phyloP scores from a whole-genome alignment of 345 rosid genomes.

The Bruguiera parviflora region DNA sequence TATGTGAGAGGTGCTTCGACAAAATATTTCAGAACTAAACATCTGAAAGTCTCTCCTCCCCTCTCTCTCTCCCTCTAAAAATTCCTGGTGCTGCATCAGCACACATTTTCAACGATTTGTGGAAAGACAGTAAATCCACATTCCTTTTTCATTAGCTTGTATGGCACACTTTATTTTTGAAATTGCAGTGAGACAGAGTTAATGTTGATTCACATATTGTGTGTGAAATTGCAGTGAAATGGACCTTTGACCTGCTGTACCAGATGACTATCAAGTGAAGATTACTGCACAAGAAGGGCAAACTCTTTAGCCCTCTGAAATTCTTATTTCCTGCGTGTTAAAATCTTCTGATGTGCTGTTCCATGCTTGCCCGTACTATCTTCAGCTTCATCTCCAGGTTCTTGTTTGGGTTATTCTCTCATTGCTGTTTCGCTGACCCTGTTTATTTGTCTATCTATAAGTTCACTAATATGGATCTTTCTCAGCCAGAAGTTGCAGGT shows the following conservation, averaged over 20 bases:
- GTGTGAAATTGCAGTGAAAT: constrained; percentile 46
- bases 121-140: constrained; percentile 64
- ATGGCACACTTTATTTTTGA: background rate
- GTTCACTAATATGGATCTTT: no score
- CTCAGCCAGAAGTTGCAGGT: no score
- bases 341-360: constrained; percentile 40
- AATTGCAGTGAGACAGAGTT: background rate
- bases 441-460: no score
- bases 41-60: background rate
- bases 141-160: background rate
- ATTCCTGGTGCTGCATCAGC: constrained; percentile 51
- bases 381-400: background rate
- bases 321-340: constrained; percentile 6
- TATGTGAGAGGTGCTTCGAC: constrained; percentile 59
- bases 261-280: constrained; percentile 68
- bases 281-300: constrained; percentile 83
- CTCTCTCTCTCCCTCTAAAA: constrained; percentile 5
- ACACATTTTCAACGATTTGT: constrained; percentile 73
- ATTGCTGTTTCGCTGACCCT: no score
- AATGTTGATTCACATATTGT: background rate
- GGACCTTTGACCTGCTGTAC: constrained; percentile 91
- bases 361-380: constrained; percentile 40
- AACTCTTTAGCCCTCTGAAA: constrained; percentile 22
- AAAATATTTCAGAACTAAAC: background rate
- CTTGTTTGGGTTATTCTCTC: background rate